Evolutionary conservation across 371 early-diverging fungal species (phyloP).

Genomic region (Rhizopus sp.): DNA sequence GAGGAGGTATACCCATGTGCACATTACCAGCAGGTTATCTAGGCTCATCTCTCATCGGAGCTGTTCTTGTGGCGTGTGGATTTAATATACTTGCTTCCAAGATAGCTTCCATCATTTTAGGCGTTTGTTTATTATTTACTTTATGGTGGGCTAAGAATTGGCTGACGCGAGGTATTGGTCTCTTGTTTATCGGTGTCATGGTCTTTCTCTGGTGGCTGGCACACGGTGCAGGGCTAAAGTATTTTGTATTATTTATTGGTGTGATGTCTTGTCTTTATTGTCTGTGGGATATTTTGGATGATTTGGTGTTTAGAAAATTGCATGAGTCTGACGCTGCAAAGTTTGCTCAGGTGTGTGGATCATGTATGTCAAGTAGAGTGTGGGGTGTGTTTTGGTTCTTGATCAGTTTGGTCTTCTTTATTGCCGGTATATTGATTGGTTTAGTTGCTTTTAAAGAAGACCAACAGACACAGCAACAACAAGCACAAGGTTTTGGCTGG

Average conservation of each 20-base stretch:
- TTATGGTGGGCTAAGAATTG: constrained; percentile 89
- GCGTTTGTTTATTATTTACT: constrained; percentile 72
- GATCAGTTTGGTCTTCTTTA: constrained; percentile 79
- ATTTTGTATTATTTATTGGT: constrained; percentile 90
- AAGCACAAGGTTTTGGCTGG: constrained; percentile 38
- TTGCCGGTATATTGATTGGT: constrained; percentile 77
- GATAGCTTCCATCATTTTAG: constrained; percentile 78
- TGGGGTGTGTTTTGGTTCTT: constrained; percentile 94
- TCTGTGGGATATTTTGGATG: constrained; percentile 94
- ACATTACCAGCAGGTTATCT: constrained; percentile 82
- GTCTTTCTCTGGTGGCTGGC: constrained; percentile 86
- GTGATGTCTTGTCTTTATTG: constrained; percentile 91
- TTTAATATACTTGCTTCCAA: constrained; percentile 88
- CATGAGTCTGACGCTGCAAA: constrained; percentile 92
- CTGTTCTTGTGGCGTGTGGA: constrained; percentile 88
- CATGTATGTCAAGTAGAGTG: constrained; percentile 76
- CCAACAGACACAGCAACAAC: constrained; percentile 32
- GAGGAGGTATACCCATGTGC: constrained; percentile 71
- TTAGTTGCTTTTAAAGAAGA: constrained; percentile 75
- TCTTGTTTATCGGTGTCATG: constrained; percentile 82
- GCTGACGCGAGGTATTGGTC: constrained; percentile 80
- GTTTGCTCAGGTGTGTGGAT: constrained; percentile 82
- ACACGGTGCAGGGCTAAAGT: constrained; percentile 72
- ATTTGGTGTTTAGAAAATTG: constrained; percentile 87
- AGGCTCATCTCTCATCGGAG: constrained; percentile 81